Conservation (phyloP, 2,329 filamentous ascomycete genomes). For the Hypoxylon sp. region DNA sequence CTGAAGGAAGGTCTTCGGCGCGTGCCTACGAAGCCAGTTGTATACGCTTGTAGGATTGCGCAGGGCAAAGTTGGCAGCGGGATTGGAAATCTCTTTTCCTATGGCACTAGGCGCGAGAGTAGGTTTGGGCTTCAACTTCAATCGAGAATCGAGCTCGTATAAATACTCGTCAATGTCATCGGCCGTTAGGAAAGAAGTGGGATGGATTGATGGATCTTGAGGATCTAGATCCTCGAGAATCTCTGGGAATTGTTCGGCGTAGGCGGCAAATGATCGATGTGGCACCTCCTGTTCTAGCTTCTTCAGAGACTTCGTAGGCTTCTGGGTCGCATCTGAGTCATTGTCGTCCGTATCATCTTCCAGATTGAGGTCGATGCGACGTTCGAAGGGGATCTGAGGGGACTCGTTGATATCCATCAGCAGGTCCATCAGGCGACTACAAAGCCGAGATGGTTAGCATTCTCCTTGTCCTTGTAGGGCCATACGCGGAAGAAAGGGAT, state of each 20-base stretch:
- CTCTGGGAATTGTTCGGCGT: slow-evolving; percentile 75
- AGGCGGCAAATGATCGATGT: slow-evolving; percentile 66
- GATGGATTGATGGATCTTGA: slow-evolving; percentile 67
- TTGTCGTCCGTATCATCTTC: slow-evolving; percentile 60
- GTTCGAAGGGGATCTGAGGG: slow-evolving; percentile 80
- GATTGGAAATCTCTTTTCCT: slow-evolving; percentile 54
- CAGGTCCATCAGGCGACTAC: slow-evolving; percentile 87
- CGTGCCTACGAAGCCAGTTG: slow-evolving; percentile 92
- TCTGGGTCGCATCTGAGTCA: slow-evolving; percentile 58
- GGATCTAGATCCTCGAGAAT: slow-evolving; percentile 65
- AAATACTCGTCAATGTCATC: slow-evolving; percentile 83
- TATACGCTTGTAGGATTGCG: slow-evolving; percentile 92
- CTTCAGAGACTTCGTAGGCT: slow-evolving; percentile 64
- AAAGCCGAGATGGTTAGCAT: slow-evolving; percentile 31
- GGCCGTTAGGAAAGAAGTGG: slow-evolving; percentile 76
- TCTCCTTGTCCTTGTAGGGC: not conserved
- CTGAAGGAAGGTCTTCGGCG: slow-evolving; percentile 87
- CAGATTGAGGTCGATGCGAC: slow-evolving; percentile 79
- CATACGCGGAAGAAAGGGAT: slow-evolving; percentile 13
- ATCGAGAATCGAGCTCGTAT: slow-evolving; percentile 70
- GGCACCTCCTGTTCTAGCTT: slow-evolving; percentile 68
- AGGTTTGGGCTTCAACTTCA: slow-evolving; percentile 63
- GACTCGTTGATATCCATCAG: slow-evolving; percentile 91
- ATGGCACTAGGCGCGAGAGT: slow-evolving; percentile 67
- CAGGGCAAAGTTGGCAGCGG: slow-evolving; percentile 65